Base-by-base conservation (phyloP, 169 alveolate species). In the Babesia ovis region DNA sequence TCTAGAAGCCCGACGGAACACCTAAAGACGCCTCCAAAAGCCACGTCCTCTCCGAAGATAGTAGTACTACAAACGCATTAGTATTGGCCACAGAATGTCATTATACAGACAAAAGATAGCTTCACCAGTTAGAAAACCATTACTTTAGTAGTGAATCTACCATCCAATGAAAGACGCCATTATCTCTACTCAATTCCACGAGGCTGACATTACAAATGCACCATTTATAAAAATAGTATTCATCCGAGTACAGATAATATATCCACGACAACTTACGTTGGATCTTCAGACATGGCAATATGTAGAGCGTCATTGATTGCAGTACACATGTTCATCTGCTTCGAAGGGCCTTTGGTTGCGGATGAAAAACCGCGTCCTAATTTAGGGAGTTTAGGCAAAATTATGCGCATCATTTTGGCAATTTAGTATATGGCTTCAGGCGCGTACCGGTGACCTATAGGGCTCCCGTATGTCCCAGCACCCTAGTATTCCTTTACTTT, bases 21-120 rank as follows among this genome's bases (percentile, higher is more conserved):
- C 56, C 99, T 92, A 85, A 97, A 97, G 8, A 97, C 99, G 0
- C 99, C 99, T n/a, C 99, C 99, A 77, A 97, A 97, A 23, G 98
- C 98, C 37, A 97, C 98, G 82, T 97, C 99, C 83, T 97, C 99
- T 55, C 99, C 99, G 83, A 96, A 95, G 32, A 96, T 83, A 59
- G 90, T 62, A 6, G 95, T 82, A n/a, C 88, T 87, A 32, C 29
- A 64, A 51, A n/a, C 8, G 14, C 56, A 43, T n/a, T 14, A 32
- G 11, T 34, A 46, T 4, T 51, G 29, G 76, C 56, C 20, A 75
- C 43, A 20, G n/a, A 3, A 9, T 11, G 4, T n/a, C n/a, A n/a
- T n/a, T n/a, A n/a, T n/a, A n/a, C n/a, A n/a, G n/a, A n/a, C n/a
- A n/a, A n/a, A n/a, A n/a, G n/a, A n/a, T n/a, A n/a, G n/a, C n/a